Evolutionary conservation across 2,329 filamentous ascomycete genomes (phyloP), one percentile per base, ranked within the genome.

Genomic region (Curvularia sp.): DNA sequence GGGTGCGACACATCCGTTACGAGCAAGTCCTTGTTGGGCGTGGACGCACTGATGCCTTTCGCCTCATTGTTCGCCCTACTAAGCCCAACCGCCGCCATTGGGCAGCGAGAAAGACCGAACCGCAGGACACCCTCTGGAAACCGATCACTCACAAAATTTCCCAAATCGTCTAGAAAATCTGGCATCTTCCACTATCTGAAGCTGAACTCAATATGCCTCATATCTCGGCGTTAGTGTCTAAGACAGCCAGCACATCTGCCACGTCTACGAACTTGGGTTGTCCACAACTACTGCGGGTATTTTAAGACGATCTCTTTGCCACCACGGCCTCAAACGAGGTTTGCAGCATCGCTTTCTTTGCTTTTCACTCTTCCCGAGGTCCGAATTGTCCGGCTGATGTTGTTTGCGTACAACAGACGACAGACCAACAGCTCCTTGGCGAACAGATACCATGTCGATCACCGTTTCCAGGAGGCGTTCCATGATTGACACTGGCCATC

Each of bases 51-150:
- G 66, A 62, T 66, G 65, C 63, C 67, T 64, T 58, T 68, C 68
- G 68, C 68, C 68, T 71, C 68, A 71, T 65, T 69, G 60, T 59
- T 61, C 65, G 68, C 68, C 67, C 64, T 70, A 55, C 60, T 19
- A 65, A 52, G 67, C 68, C 67, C 67, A 69, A 70, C 61, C 63
- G 53, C 49, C 50, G 63, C 64, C 60, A 64, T 69, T 67, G 68
- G 68, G 68, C 66, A 65, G 61, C 68, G 59, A 59, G 60, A 43
- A 63, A 58, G 57, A 60, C 65, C 66, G 61, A 59, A 56, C 57
- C 43, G 41, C 39, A 38, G 53, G 51, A 52, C 28, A 49, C 64
- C 55, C 65, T 66, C 45, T 59, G 32, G 39, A 43, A 59, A 39
- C 39, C 42, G 48, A 46, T 55, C 41, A 49, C 48, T 51, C 51